These are phyloP conservation scores for Peziza echinospora DNA, from an alignment of 495 filamentous ascomycete genomes.

Conservation along the genomic window DNA sequence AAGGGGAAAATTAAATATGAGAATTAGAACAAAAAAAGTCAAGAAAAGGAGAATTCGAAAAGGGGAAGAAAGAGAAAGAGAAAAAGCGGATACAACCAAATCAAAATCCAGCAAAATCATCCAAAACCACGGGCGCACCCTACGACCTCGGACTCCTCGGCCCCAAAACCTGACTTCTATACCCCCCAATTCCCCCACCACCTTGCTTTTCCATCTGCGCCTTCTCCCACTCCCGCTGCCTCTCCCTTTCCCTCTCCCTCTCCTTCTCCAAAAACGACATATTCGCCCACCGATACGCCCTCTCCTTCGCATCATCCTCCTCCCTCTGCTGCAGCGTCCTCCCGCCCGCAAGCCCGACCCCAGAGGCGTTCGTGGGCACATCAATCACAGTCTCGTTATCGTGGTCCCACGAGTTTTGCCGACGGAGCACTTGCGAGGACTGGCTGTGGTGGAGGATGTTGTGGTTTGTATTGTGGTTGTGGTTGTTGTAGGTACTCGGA, in stretches of 20 bases:
- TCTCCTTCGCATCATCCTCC: slow-evolving; percentile 9
- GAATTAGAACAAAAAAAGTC: too few relatives aligned
- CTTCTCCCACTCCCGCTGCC: slow-evolving; percentile 89
- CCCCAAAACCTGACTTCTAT: slow-evolving; percentile 60
- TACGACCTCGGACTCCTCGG: slow-evolving; percentile 4
- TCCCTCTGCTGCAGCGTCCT: slow-evolving; percentile 1
- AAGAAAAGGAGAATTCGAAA: too few relatives aligned
- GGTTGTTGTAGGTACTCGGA: too few relatives aligned
- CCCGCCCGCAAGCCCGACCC: too few relatives aligned
- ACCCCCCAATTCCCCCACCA: slow-evolving; percentile 60
- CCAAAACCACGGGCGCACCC: too few relatives aligned
- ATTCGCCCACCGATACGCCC: slow-evolving; percentile 17
- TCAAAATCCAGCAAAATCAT: too few relatives aligned
- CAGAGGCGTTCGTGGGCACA: background rate
- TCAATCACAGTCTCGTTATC: background rate
- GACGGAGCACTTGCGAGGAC: slow-evolving; percentile 9
- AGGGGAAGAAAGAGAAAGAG: too few relatives aligned
- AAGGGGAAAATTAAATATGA: too few relatives aligned
- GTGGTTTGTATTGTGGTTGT: too few relatives aligned
- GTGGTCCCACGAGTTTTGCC: background rate
- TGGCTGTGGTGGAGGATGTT: slow-evolving; percentile 8
- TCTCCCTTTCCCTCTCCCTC: slow-evolving; percentile 84
- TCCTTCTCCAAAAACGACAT: slow-evolving; percentile 80
- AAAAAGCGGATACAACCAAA: too few relatives aligned
- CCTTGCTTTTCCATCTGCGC: slow-evolving; percentile 46